A percentile compares a stretch with the other conserved stretches of the same genome.
These are phyloP conservation scores for Chlorella sp. DNA, from an alignment of 139 green algal genomes.

Conservation along the genomic window DNA sequence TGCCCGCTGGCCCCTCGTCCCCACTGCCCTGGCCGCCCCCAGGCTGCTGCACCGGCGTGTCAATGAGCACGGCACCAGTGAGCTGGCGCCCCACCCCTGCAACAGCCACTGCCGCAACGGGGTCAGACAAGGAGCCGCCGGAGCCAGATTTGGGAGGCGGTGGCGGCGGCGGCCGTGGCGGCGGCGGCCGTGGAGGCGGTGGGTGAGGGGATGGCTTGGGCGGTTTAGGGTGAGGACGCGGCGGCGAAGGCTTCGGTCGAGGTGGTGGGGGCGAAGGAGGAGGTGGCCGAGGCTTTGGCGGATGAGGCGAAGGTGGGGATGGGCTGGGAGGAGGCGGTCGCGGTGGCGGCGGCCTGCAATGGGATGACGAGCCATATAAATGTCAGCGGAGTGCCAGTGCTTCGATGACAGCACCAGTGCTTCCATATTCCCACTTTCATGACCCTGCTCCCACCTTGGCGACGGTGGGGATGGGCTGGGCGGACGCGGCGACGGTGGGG, in stretches of 20 bases:
- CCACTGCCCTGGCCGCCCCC: neutral
- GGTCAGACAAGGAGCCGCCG: too few relatives aligned
- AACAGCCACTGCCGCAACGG: too few relatives aligned
- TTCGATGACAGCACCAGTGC: too few relatives aligned
- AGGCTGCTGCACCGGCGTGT: neutral
- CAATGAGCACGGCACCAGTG: neutral
- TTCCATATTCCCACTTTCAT: too few relatives aligned
- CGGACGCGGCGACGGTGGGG: too few relatives aligned
- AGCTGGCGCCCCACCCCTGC: neutral
- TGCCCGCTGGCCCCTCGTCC: neutral
- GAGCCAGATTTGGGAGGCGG: neutral
- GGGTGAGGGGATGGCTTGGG: neutral
- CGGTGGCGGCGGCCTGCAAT: neutral
- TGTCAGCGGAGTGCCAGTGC: too few relatives aligned
- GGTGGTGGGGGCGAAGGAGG: neutral
- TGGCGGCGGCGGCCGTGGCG: neutral
- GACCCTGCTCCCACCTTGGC: too few relatives aligned
- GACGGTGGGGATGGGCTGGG: neutral
- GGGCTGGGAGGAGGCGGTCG: neutral
- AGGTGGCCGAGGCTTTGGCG: neutral
- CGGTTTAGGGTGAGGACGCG: neutral
- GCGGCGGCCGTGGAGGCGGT: neutral
- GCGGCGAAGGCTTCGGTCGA: neutral
- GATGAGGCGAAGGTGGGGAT: neutral
- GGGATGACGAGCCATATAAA: too few relatives aligned